phyloP scores from a whole-genome alignment of 1,139 yeast species.

The Hemisphaericaspora subhashii region DNA sequence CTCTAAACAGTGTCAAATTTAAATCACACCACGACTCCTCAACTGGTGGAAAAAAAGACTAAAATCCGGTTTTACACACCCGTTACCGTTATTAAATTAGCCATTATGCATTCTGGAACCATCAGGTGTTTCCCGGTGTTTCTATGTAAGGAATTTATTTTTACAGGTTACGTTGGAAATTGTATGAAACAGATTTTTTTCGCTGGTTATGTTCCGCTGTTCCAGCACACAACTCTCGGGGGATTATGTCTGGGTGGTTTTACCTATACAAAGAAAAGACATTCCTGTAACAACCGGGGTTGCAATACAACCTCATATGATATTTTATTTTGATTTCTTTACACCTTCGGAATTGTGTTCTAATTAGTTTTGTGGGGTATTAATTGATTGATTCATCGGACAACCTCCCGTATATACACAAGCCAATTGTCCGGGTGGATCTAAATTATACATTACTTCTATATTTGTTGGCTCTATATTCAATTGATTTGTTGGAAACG shows the following conservation, averaged over 20 bases:
- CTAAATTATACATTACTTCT: no score
- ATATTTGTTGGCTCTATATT: no score
- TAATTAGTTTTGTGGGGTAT: neutral
- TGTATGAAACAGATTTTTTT: no score
- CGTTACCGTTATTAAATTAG: neutral
- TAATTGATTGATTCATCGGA: neutral
- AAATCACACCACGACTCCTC: constrained; percentile 6
- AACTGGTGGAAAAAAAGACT: neutral
- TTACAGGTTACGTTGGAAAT: neutral
- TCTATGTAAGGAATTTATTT: neutral
- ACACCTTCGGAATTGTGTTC: neutral
- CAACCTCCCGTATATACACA: no score
- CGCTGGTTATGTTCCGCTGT: neutral
- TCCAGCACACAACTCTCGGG: neutral
- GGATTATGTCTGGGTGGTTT: neutral
- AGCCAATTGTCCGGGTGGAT: no score
- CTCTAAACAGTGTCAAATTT: constrained; percentile 9
- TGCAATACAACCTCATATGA: no score
- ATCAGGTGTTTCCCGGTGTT: neutral
- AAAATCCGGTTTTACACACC: neutral
- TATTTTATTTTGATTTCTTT: neutral
- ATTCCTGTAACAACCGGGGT: neutral
- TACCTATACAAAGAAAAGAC: neutral
- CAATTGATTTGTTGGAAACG: no score
- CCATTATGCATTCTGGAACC: neutral